Conservation (phyloP, 192 early-diverging fungal species). For the Backusella circina region DNA sequence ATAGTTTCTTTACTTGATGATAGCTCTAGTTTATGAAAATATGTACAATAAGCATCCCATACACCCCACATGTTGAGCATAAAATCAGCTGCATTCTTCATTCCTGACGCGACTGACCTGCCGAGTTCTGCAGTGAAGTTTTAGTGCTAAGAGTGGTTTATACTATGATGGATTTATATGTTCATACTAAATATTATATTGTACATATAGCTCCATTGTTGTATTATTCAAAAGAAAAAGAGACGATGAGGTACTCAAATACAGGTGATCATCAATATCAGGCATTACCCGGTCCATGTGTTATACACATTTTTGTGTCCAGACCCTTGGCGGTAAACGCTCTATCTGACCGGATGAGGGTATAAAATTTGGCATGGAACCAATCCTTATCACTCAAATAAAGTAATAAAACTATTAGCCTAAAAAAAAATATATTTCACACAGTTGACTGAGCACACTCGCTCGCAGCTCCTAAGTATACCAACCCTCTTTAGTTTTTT, state of each 20-base stretch:
- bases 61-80: not conserved
- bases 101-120: not conserved
- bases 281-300: not conserved
- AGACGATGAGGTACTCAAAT: not conserved
- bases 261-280: not conserved
- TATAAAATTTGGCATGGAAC: not conserved
- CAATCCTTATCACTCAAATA: not conserved
- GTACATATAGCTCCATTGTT: not conserved
- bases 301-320: slow-evolving; percentile 1
- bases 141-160: not conserved
- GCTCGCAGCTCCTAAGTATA: not conserved
- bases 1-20: not conserved
- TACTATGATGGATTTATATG: not conserved
- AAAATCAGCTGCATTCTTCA: not conserved
- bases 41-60: not conserved
- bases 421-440: not conserved
- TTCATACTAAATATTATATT: not conserved
- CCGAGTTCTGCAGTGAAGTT: not conserved
- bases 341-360: not conserved
- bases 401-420: not conserved
- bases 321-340: not conserved
- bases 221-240: not conserved
- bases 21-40: not conserved
- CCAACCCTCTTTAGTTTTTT: not conserved
- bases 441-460: not conserved